Percentiles rank a stretch among this genome's conserved stretches.
Conservation (phyloP, 129 eudicot species). For the Flaveria sonorensis region DNA sequence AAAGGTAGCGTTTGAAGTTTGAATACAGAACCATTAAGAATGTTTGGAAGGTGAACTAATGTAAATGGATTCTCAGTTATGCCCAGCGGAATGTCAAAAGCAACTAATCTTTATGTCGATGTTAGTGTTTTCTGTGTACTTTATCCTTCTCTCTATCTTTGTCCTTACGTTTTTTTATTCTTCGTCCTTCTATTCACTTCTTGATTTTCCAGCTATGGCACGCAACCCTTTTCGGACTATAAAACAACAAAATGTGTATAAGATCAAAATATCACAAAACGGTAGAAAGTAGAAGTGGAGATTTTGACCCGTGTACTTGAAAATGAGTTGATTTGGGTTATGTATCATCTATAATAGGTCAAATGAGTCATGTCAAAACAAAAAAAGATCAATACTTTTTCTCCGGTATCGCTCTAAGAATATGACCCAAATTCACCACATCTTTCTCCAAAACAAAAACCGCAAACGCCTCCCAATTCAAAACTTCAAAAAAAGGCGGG, state of each 20-base stretch:
- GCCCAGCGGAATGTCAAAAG: background rate
- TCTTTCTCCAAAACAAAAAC: constrained; percentile 77
- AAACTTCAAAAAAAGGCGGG: constrained; percentile 76
- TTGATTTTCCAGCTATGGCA: constrained; percentile 32
- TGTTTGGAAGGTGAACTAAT: too few species aligned
- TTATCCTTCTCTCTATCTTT: constrained; percentile 27
- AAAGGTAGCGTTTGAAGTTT: too few species aligned
- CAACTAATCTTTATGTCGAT: constrained; percentile 30
- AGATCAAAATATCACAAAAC: background rate
- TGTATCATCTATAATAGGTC: too few species aligned
- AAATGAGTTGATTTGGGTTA: too few species aligned
- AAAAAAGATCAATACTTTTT: constrained; percentile 60
- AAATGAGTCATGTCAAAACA: too few species aligned
- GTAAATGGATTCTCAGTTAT: too few species aligned
- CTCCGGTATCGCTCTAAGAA: constrained; percentile 61
- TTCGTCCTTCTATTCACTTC: constrained; percentile 35
- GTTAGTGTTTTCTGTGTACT: constrained; percentile 48
- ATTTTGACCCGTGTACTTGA: background rate
- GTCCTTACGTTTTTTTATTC: constrained; percentile 25
- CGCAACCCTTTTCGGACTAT: constrained; percentile 47
- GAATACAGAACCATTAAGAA: too few species aligned
- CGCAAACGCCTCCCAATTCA: constrained; percentile 68
- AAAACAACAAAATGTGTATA: background rate
- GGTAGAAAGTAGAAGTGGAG: background rate
- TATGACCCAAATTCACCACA: constrained; percentile 56